Percentiles rank a stretch among this genome's conserved stretches.
These are phyloP conservation scores for Quercus bicolor DNA, from an alignment of 306 rosid genomes.

Conservation along the genomic window DNA sequence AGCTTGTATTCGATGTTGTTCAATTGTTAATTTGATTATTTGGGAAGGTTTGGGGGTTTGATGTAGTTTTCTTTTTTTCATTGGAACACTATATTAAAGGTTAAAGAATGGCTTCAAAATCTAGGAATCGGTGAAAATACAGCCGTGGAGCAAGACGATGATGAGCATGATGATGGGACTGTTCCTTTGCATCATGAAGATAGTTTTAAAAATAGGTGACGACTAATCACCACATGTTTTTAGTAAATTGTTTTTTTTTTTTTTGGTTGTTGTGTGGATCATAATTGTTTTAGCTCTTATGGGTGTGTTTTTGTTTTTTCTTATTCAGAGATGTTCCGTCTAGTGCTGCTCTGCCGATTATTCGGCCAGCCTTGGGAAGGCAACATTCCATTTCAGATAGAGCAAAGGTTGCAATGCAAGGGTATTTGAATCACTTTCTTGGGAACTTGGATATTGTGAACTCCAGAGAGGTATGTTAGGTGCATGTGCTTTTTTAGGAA, in stretches of 20 bases:
- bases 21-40: background rate
- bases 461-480: slow-evolving; percentile 81
- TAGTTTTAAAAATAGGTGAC: slow-evolving; percentile 71
- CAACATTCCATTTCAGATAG: slow-evolving; percentile 89
- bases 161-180: slow-evolving; percentile 70
- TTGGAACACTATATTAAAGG: slow-evolving; percentile 87
- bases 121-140: slow-evolving; percentile 97
- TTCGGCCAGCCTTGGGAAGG: slow-evolving; percentile 92
- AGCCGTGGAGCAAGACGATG: slow-evolving; percentile 73
- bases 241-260: background rate
- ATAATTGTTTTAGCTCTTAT: slow-evolving; percentile 25
- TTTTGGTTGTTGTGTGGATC: background rate
- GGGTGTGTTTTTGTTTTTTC: slow-evolving; percentile 22
- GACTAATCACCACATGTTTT: background rate
- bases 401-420: slow-evolving; percentile 95
- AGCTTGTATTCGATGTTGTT: background rate
- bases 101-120: slow-evolving; percentile 99
- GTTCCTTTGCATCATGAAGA: slow-evolving; percentile 66
- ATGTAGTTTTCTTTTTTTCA: slow-evolving; percentile 54
- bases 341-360: slow-evolving; percentile 91
- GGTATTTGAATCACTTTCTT: slow-evolving; percentile 92
- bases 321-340: slow-evolving; percentile 94
- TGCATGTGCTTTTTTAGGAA: slow-evolving; percentile 19
- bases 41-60: slow-evolving; percentile 51
- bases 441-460: slow-evolving; percentile 91